Conservation (phyloP, 306 rosid genomes). For the Castanopsis chinensis region DNA sequence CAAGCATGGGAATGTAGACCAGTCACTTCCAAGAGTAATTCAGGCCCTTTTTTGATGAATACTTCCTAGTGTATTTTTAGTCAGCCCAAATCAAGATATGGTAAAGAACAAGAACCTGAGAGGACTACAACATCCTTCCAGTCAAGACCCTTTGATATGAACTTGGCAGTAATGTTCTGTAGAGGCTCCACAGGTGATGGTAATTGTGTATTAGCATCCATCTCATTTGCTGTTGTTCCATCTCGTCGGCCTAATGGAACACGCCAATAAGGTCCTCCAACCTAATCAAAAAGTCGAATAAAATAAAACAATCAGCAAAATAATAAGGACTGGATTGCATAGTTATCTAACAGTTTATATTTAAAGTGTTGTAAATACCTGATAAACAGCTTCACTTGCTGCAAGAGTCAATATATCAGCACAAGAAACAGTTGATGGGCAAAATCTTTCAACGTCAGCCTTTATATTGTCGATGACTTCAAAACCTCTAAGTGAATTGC, state of each 20-base stretch:
- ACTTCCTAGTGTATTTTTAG: not conserved
- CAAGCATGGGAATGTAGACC: not conserved
- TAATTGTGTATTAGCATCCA: slow-evolving; percentile 46
- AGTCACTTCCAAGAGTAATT: not conserved
- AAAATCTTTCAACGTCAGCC: slow-evolving; percentile 42
- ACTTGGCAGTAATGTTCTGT: slow-evolving; percentile 50
- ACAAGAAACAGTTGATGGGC: slow-evolving; percentile 69
- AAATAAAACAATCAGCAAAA: not conserved
- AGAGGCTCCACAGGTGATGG: slow-evolving; percentile 65
- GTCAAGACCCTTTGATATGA: slow-evolving; percentile 64
- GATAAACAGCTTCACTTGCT: slow-evolving; percentile 53
- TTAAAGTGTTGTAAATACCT: slow-evolving; percentile 25
- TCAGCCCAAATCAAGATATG: not conserved
- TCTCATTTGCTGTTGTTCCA: slow-evolving; percentile 43
- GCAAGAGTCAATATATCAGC: slow-evolving; percentile 66
- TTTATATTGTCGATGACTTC: slow-evolving; percentile 64
- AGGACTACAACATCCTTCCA: slow-evolving; percentile 64
- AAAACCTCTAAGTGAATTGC: slow-evolving; percentile 60
- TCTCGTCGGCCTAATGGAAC: slow-evolving; percentile 67
- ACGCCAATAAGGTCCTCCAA: slow-evolving; percentile 59
- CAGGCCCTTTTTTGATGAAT: too few relatives aligned
- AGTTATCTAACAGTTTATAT: not conserved
- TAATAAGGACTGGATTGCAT: not conserved
- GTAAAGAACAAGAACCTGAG: slow-evolving; percentile 51
- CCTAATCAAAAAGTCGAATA: slow-evolving; percentile 17